Base-by-base conservation (phyloP, 2,329 filamentous ascomycete species). In the Fusarium agapanthi region DNA sequence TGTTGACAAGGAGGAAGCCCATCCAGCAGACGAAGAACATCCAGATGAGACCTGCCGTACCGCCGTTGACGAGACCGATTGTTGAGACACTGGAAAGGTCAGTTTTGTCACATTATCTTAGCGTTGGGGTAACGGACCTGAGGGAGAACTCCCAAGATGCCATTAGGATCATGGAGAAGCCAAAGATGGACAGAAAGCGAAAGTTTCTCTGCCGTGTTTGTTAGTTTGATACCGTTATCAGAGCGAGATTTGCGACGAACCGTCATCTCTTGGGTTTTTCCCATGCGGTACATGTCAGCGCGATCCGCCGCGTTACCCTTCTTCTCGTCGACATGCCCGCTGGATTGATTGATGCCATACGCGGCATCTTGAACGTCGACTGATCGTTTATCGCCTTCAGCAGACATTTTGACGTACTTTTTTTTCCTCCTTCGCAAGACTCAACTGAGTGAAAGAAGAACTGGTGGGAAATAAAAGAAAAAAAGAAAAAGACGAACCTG, bases 1-100 rank as follows among this genome's bases (percentile, higher is more conserved):
- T 76, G 62, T 81, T 82, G 38, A 83, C 81, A 10, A 80, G 60
- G 7, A 82, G 70, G 43, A 84, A 82, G 2, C 84, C 83, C 11
- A 81, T 72, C 75, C 79, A 83, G 44, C 78, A 81, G 18, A 82
- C 72, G 18, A 86, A 76, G 71, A 80, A 85, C 56, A 83, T 80
- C 80, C 82, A 87, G 43, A 87, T 84, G 16, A 86, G 75, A 13
- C 86, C 86, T 3, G 82, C 83, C 0, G 83, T 82, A 3, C 85
- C 85, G 22, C 86, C 85, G 66, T 86, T 86, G 18, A 77, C 45
- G 10, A 79, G 75, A 11, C 76, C 78, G 12, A 76, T 55, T 3
- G 74, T 67, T 16, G 70, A 66, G 26, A 76, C 73, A 53, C 74
- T 76, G 7, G 2, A 4, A 22, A 38, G 13, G 3, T 20, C 24